Evolutionary conservation across 2,329 filamentous ascomycete species (phyloP), one percentile per base, ranked within the genome.

Genomic region (Penicillium sp.): DNA sequence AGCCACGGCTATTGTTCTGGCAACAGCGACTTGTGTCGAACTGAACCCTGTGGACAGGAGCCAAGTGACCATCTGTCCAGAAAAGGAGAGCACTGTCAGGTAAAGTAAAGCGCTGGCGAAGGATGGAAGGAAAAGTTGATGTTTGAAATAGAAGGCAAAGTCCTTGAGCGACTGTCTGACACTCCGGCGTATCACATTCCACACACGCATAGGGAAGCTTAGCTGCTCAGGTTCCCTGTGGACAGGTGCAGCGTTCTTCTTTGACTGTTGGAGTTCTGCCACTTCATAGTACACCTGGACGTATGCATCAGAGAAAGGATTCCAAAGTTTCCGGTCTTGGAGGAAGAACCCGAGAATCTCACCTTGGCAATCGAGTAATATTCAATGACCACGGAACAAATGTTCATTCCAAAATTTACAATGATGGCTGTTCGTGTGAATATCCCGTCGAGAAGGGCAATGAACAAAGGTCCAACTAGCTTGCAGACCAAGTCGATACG

Each of bases 401-500:
- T 56, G 51, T 73, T 78, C 54, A 74, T 71, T n/a, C 59, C 52
- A 2, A 72, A 66, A 11, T 74, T 74, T 27, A 69, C 67, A 12
- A 74, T 37, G 3, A 78, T 71, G 3, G 75, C 75, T 7, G 68
- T 47, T 3, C 62, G 64, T 2, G 71, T 66, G 2, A 69, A 73
- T 6, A 59, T 65, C 9, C 73, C 64, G 18, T 67, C 63, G n/a
- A 78, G 55, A 9, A 72, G 47, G 0, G 76, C 74, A 13, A 78
- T 73, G 8, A 73, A 54, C n/a, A 79, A 66, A 4, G 77, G 77
- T 1, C 74, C 72, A 35, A 76, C 50, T 18, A 79, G 70, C 56
- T 79, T 80, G 66, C 76, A 79, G 35, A 73, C 66, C 4, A 80
- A 66, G 54, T 80, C 77, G 52, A 80, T 79, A 5, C 76, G 66